Evolutionary conservation across 148 eudicot genomes (phyloP), one percentile per base, ranked within the genome.

Genomic region (Chenopodium formosanum): DNA sequence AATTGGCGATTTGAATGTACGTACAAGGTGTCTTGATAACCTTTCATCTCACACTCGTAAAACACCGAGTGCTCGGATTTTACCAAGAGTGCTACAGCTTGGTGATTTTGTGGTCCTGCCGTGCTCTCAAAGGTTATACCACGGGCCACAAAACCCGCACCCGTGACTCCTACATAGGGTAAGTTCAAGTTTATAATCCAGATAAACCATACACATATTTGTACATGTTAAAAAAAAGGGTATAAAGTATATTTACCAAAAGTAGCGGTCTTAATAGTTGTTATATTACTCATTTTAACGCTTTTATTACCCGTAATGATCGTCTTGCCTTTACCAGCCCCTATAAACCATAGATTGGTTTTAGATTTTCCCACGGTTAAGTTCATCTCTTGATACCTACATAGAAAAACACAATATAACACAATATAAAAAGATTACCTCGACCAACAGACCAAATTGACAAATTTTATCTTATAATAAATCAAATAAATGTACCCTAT

Each of bases 1-100:
- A 89, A 89, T 22, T 89, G 91, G 6, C 89, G 86, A 40, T 82
- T 70, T 0, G 87, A 82, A 69, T 85, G 86, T 1, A 79, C 81
- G 75, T 89, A 89, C 23, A 89, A 82, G 0, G 89, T 86, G 87
- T 89, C 91, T 72, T 87, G 91, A 65, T 89, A 87, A 0, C 88
- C 91, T 22, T 77, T 78, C 37, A 89, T 82, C 83, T 75, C 85
- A 62, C 91, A 89, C 6, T 83, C 77, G 70, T 87, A 85, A 25
- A 89, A 72, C 34, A 86, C 88, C 0, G 87, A 77, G 0, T 80
- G 78, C 53, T 87, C 88, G 0, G 88, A 78, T 2, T 81, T 79
- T 1, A 89, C 85, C 0, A 85, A 81, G 3, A 89, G 83, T 0
- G 91, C 91, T 6, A 89, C 91, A 7, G 91, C 91, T 82, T 89